phyloP scores from a whole-genome alignment of 1,139 yeast species.

The Saccharomyces hybrid region DNA sequence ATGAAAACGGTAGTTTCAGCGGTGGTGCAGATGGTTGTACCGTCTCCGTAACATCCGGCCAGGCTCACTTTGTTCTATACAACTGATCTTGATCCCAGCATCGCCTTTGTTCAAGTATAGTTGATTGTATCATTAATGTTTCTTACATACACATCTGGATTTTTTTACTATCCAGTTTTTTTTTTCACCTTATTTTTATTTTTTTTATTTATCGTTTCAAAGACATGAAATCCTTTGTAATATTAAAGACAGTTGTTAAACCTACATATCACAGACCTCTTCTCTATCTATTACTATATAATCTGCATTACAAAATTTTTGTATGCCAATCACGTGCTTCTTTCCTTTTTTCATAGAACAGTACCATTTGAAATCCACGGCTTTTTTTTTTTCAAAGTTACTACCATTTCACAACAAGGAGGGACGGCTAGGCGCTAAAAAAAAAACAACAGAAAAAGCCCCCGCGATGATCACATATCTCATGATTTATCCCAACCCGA shows the following conservation, averaged over 20 bases:
- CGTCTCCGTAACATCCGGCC: conserved; percentile 73
- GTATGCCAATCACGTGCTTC: no score
- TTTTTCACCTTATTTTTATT: neutral
- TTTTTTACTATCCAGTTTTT: neutral
- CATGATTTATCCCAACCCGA: no score
- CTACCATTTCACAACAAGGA: no score
- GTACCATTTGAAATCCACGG: no score
- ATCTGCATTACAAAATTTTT: neutral
- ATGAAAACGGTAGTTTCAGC: conserved; percentile 67
- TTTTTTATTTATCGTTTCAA: neutral
- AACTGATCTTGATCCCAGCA: conserved; percentile 6
- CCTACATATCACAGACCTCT: neutral
- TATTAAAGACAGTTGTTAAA: neutral
- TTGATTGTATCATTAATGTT: neutral
- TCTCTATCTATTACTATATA: no score
- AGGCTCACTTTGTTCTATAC: conserved; percentile 64
- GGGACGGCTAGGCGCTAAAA: no score
- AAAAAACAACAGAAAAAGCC: no score
- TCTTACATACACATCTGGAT: no score
- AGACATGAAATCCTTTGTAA: neutral
- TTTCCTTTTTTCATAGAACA: neutral
- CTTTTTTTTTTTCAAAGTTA: no score
- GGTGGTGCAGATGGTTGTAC: conserved; percentile 81
- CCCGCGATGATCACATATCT: no score
- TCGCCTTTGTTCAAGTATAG: neutral